Conservation (phyloP, 768 basidiomycete genomes). For the Boletus reticulatus region DNA sequence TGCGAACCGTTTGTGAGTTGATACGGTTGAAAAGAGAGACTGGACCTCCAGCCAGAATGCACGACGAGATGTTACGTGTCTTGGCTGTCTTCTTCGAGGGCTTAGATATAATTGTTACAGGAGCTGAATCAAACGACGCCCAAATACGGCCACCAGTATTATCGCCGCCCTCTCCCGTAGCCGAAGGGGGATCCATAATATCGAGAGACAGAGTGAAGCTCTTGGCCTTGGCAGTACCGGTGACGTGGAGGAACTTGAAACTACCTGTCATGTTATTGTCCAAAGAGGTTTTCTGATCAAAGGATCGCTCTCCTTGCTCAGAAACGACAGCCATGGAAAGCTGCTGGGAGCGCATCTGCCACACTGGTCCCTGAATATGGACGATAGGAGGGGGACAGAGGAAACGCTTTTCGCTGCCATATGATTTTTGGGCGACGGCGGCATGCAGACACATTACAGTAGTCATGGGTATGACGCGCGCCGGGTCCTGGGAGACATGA, state of each 20-base stretch:
- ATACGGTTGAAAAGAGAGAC: slow-evolving; percentile 95
- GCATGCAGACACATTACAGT: slow-evolving; percentile 89
- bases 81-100: slow-evolving; percentile 97
- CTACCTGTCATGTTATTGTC: slow-evolving; percentile 84
- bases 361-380: slow-evolving; percentile 85
- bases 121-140: slow-evolving; percentile 90
- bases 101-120: slow-evolving; percentile 94
- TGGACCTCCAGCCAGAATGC: slow-evolving; percentile 85
- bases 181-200: slow-evolving; percentile 71
- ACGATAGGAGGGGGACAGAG: slow-evolving; percentile 93
- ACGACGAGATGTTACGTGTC: slow-evolving; percentile 87
- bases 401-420: slow-evolving; percentile 93
- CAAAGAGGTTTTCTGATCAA: slow-evolving; percentile 79
- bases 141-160: slow-evolving; percentile 63
- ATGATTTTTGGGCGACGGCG: slow-evolving; percentile 93
- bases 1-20: slow-evolving; percentile 94
- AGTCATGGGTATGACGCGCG: slow-evolving; percentile 82
- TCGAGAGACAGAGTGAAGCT: slow-evolving; percentile 85
- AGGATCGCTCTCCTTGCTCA: slow-evolving; percentile 78
- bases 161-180: slow-evolving; percentile 39
- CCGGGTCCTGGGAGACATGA: slow-evolving; percentile 72
- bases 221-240: slow-evolving; percentile 85
- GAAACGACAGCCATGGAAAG: slow-evolving; percentile 85
- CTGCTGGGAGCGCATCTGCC: slow-evolving; percentile 79
- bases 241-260: slow-evolving; percentile 91